A percentile compares a stretch with the other conserved stretches of the same genome.
phyloP scores from a whole-genome alignment of 2,329 filamentous ascomycete genomes.

The Diaporthe humulicola region DNA sequence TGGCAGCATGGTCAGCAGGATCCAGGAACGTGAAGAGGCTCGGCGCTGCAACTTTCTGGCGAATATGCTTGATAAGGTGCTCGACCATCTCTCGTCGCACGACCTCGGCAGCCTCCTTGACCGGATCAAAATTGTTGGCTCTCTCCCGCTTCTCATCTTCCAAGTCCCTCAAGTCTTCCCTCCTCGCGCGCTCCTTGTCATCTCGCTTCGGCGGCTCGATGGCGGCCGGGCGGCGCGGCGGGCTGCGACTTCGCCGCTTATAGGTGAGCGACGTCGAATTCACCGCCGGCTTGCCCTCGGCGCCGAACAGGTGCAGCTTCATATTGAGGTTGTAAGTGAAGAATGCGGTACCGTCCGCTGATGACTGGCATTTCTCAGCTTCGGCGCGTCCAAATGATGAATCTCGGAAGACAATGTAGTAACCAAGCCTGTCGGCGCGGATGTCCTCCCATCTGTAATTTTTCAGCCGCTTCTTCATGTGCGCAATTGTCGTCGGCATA shows the following conservation, averaged over 20 bases:
- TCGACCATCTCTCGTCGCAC: conserved; percentile 86
- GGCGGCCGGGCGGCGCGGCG: conserved; percentile 49
- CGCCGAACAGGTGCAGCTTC: conserved; percentile 73
- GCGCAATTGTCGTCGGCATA: conserved; percentile 84
- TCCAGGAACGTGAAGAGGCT: conserved; percentile 85
- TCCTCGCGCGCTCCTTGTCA: conserved; percentile 74
- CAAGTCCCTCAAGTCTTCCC: conserved; percentile 83
- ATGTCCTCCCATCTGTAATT: conserved; percentile 86
- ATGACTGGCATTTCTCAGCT: conserved; percentile 82
- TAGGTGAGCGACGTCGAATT: conserved; percentile 44
- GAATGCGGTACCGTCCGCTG: conserved; percentile 84
- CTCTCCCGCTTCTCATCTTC: conserved; percentile 92
- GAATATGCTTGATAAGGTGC: conserved; percentile 90
- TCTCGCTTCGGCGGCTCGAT: conserved; percentile 69
- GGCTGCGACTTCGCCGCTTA: conserved; percentile 52
- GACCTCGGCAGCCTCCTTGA: conserved; percentile 83
- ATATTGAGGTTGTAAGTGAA: conserved; percentile 95
- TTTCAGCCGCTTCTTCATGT: conserved; percentile 91
- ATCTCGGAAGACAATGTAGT: conserved; percentile 92
- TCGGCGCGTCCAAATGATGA: conserved; percentile 82
- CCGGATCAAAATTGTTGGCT: conserved; percentile 91
- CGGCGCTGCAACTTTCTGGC: conserved; percentile 86
- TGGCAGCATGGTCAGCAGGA: conserved; percentile 83
- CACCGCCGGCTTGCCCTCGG: conserved; percentile 48
- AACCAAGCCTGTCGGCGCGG: conserved; percentile 86